phyloP scores from a whole-genome alignment of 176 grass and related monocot species.

The Ampelocalamus luodianensis region DNA sequence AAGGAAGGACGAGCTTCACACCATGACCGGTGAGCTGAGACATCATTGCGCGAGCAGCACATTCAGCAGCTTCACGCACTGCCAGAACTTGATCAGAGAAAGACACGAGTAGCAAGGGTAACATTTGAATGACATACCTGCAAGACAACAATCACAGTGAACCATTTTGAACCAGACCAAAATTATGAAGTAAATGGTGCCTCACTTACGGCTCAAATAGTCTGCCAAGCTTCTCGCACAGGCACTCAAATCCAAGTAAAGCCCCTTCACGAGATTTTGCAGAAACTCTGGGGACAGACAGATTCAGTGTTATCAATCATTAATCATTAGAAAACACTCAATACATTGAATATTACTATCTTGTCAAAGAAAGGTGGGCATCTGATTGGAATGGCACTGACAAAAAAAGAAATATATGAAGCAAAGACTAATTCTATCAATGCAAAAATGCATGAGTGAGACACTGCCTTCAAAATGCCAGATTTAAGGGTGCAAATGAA shows the following conservation, averaged over 20 bases:
- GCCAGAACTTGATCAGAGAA: constrained; percentile 99
- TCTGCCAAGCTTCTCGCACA: constrained; percentile 96
- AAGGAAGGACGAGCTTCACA: constrained; percentile 97
- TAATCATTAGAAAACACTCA: constrained; percentile 1
- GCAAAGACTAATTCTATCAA: constrained; percentile 1
- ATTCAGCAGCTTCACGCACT: constrained; percentile 94
- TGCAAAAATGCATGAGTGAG: constrained; percentile 7
- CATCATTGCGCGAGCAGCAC: constrained; percentile 99
- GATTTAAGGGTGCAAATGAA: constrained; percentile 9
- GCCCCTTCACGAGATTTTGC: constrained; percentile 98
- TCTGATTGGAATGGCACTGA: not conserved
- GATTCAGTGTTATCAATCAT: constrained; percentile 15
- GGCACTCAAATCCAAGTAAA: constrained; percentile 97
- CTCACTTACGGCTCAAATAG: constrained; percentile 98
- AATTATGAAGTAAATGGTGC: constrained; percentile 13
- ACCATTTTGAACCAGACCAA: constrained; percentile 32
- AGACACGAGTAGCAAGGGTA: constrained; percentile 90
- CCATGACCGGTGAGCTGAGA: constrained; percentile 94
- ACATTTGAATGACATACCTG: constrained; percentile 98
- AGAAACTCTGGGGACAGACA: constrained; percentile 60
- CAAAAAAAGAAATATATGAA: not conserved
- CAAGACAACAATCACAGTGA: constrained; percentile 53
- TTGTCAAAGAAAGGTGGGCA: constrained; percentile 19
- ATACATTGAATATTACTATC: constrained; percentile 10
- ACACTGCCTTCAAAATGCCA: constrained; percentile 1